A percentile compares a stretch with the other conserved stretches of the same genome.
These are phyloP conservation scores for Amylostereum areolatum DNA, from an alignment of 1,284 basidiomycete genomes.

Conservation along the genomic window DNA sequence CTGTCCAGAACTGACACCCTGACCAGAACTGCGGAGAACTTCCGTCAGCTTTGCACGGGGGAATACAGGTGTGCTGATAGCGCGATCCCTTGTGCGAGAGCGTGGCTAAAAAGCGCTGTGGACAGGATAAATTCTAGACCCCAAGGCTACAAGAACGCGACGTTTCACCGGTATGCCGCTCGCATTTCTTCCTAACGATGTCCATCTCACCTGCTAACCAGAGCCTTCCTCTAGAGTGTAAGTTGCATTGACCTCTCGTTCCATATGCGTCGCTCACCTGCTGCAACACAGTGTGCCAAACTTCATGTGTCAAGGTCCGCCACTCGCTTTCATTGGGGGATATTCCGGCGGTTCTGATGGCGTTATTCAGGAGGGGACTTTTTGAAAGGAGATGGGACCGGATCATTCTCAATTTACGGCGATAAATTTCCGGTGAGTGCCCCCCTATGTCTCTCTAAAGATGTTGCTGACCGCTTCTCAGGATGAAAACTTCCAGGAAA, in stretches of 20 bases:
- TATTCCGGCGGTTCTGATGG: neutral
- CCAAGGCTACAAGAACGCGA: slow-evolving; percentile 84
- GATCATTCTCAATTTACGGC: slow-evolving; percentile 92
- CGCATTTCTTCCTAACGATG: slow-evolving; percentile 2
- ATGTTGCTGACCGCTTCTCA: slow-evolving; percentile 20
- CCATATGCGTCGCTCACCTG: slow-evolving; percentile 5
- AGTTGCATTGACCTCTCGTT: slow-evolving; percentile 21
- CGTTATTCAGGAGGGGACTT: slow-evolving; percentile 72
- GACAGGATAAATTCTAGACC: slow-evolving; percentile 77
- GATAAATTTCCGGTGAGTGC: slow-evolving; percentile 76
- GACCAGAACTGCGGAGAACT: slow-evolving; percentile 90
- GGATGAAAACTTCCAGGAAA: slow-evolving; percentile 94
- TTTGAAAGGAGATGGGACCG: slow-evolving; percentile 87
- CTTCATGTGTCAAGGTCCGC: slow-evolving; percentile 82
- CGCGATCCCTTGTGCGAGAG: neutral
- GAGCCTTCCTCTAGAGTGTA: slow-evolving; percentile 56
- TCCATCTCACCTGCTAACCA: slow-evolving; percentile 15
- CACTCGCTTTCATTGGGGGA: neutral
- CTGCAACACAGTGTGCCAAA: slow-evolving; percentile 53
- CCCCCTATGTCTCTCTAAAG: neutral
- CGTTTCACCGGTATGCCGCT: slow-evolving; percentile 78
- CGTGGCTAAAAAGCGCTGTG: neutral
- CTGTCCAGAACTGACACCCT: too few relatives aligned
- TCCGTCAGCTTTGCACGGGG: slow-evolving; percentile 94
- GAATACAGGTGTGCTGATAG: slow-evolving; percentile 70